phyloP scores from a whole-genome alignment of 768 basidiomycete genomes.

The Podaxis carcinomalis region DNA sequence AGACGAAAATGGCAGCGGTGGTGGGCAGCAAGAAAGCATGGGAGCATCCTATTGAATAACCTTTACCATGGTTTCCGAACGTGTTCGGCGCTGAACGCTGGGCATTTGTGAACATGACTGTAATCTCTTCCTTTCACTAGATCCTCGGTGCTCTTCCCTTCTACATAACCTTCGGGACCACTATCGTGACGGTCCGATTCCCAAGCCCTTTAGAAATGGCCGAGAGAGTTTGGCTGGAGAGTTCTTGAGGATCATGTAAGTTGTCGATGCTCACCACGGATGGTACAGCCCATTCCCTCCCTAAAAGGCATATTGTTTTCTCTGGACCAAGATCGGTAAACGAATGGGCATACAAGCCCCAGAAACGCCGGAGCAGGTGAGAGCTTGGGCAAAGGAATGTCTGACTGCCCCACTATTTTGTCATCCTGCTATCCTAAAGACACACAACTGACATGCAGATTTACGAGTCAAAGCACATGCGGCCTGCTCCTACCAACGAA shows the following conservation, averaged over 20 bases:
- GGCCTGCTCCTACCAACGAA: conserved; percentile 35
- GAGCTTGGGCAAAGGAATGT: conserved; percentile 29
- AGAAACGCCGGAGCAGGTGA: conserved; percentile 30
- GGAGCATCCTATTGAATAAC: no score
- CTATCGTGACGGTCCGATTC: no score
- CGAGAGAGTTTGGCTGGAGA: conserved; percentile 10
- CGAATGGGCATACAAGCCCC: conserved; percentile 45
- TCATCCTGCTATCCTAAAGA: background rate
- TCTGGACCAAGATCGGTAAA: conserved; percentile 42
- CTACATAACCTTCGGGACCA: no score
- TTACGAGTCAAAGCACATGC: conserved; percentile 39
- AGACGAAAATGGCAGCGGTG: no score
- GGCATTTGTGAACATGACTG: no score
- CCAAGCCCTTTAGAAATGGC: conserved; percentile 4
- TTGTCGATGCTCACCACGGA: background rate
- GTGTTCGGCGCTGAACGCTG: no score
- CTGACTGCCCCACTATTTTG: background rate
- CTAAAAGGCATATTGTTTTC: conserved; percentile 33
- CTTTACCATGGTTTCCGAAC: no score
- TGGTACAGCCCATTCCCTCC: background rate
- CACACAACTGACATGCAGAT: conserved; percentile 18
- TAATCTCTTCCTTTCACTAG: no score
- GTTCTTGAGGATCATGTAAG: conserved; percentile 28
- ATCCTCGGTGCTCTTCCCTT: no score
- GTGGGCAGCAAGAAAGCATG: no score